Conservation (phyloP, 1,139 yeast genomes). For the Candida tropicalis region DNA sequence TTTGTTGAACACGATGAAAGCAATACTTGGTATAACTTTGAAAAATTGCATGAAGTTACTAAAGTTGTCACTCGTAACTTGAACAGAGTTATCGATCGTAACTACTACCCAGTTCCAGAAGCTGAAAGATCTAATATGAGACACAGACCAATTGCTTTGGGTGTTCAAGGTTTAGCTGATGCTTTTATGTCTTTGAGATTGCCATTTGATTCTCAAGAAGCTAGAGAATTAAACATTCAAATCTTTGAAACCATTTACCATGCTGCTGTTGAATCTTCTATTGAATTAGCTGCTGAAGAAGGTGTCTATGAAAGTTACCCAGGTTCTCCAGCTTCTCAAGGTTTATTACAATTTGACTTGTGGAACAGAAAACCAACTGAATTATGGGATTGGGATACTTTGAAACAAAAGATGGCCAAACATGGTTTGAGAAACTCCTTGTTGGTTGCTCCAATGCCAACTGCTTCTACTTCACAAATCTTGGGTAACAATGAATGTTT, state of each 20-base stretch:
- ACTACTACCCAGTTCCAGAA: conserved; percentile 57
- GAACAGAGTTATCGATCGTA: conserved; percentile 59
- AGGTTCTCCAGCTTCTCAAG: conserved; percentile 64
- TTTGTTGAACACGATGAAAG: conserved; percentile 51
- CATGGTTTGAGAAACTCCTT: conserved; percentile 61
- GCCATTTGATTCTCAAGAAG: conserved; percentile 60
- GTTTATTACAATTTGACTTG: conserved; percentile 56
- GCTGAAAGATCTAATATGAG: conserved; percentile 55
- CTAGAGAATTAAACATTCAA: conserved; percentile 56
- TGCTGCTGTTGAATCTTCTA: conserved; percentile 58
- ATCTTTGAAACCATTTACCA: conserved; percentile 65
- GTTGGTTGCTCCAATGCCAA: conserved; percentile 66
- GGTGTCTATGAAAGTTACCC: conserved; percentile 52
- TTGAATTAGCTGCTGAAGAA: conserved; percentile 51
- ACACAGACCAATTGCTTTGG: conserved; percentile 63
- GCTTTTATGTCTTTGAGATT: conserved; percentile 57
- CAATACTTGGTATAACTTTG: conserved; percentile 52
- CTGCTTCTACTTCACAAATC: conserved; percentile 65
- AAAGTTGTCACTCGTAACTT: conserved; percentile 58
- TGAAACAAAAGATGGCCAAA: conserved; percentile 46
- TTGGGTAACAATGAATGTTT: conserved; percentile 64
- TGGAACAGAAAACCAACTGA: conserved; percentile 62
- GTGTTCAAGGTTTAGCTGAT: conserved; percentile 67
- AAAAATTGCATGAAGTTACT: conserved; percentile 54
- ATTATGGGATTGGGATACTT: conserved; percentile 58